phyloP scores from a whole-genome alignment of 1,284 basidiomycete species.

The Cutaneotrichosporon sp. region DNA sequence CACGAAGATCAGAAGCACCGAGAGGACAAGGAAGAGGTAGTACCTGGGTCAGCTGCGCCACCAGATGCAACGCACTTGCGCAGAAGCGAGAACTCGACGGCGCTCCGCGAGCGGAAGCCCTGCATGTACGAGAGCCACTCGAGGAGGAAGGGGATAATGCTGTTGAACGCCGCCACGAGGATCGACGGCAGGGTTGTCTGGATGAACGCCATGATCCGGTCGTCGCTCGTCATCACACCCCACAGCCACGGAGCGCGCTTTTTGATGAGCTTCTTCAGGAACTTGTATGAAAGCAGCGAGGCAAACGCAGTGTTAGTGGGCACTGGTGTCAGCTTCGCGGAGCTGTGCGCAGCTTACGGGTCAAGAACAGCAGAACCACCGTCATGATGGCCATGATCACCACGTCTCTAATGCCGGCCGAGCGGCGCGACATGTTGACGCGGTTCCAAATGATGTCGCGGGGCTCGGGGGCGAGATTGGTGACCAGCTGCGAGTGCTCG shows the following conservation, averaged over 20 bases:
- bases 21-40: constrained; percentile 89
- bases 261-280: constrained; percentile 91
- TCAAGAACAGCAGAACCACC: constrained; percentile 78
- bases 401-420: constrained; percentile 65
- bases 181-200: constrained; percentile 90
- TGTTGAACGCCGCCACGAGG: constrained; percentile 87
- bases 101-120: constrained; percentile 83
- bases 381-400: constrained; percentile 69
- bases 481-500: constrained; percentile 65
- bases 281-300: constrained; percentile 76
- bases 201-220: constrained; percentile 78
- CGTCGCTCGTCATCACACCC: constrained; percentile 72
- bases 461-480: constrained; percentile 84
- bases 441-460: constrained; percentile 95
- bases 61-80: constrained; percentile 68
- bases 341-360: constrained; percentile 50
- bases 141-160: constrained; percentile 80
- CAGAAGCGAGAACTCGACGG: constrained; percentile 89
- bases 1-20: constrained; percentile 95
- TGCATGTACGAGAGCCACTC: constrained; percentile 85
- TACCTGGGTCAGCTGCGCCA: constrained; percentile 62
- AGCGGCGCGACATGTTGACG: constrained; percentile 66
- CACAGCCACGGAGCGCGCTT: constrained; percentile 81
- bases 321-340: constrained; percentile 4
- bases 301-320: constrained; percentile 11